Evolutionary conservation across 192 early-diverging fungal genomes (phyloP).

Genomic region (Podila verticillata): DNA sequence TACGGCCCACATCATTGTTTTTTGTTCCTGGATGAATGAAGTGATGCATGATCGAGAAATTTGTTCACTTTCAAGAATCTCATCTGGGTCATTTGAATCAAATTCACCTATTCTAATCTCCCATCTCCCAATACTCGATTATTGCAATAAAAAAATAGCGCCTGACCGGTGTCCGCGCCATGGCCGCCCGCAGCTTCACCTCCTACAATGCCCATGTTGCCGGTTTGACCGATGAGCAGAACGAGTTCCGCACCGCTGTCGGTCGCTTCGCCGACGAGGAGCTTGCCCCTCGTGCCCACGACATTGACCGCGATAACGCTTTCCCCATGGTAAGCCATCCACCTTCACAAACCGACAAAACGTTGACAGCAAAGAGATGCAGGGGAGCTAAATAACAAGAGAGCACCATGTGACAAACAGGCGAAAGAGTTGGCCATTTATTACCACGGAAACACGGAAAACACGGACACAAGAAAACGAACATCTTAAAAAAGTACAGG

Average conservation of each 20-base stretch:
- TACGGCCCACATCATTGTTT: constrained; percentile 2
- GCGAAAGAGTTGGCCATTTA: no score
- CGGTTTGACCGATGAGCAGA: constrained; percentile 77
- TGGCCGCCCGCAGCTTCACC: constrained; percentile 30
- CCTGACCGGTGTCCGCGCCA: constrained; percentile 22
- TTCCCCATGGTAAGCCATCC: constrained; percentile 82
- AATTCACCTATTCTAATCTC: background rate
- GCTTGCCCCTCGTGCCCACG: constrained; percentile 78
- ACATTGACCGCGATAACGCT: constrained; percentile 86
- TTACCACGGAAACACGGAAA: no score
- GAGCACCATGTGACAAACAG: background rate
- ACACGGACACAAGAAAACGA: no score
- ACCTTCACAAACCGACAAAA: background rate
- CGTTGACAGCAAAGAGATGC: background rate
- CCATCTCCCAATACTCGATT: no score
- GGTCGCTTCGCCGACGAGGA: constrained; percentile 83
- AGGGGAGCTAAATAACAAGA: background rate
- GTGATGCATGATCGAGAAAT: no score
- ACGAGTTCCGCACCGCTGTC: constrained; percentile 79
- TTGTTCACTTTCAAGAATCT: no score
- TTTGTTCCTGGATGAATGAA: background rate
- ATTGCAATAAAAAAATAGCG: no score
- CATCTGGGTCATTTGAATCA: no score
- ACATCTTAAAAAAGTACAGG: no score
- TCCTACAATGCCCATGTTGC: constrained; percentile 82